Conservation (phyloP, 2,329 filamentous ascomycete genomes). For the Amauroascus niger region DNA sequence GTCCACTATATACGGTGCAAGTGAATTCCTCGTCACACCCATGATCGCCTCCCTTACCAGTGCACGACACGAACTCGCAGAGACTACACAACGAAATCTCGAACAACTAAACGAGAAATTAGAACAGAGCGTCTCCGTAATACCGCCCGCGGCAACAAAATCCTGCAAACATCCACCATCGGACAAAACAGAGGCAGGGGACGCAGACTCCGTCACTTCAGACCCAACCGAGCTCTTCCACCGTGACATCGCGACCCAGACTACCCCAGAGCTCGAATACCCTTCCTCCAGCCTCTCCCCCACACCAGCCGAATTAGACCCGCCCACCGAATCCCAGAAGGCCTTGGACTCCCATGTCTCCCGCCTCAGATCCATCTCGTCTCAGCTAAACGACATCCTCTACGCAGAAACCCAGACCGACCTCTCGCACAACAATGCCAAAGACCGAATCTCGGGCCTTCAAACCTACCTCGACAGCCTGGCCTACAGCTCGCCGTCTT, state of each 20-base stretch:
- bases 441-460: slow-evolving; percentile 35
- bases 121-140: slow-evolving; percentile 42
- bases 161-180: slow-evolving; percentile 13
- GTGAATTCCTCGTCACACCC: slow-evolving; percentile 50
- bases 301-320: slow-evolving; percentile 13
- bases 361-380: slow-evolving; percentile 43
- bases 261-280: slow-evolving; percentile 39
- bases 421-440: slow-evolving; percentile 27
- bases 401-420: slow-evolving; percentile 31
- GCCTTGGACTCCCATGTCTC: slow-evolving; percentile 33
- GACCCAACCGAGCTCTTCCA: slow-evolving; percentile 57
- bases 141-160: slow-evolving; percentile 34
- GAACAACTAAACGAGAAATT: slow-evolving; percentile 49
- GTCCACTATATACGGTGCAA: slow-evolving; percentile 48
- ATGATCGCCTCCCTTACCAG: slow-evolving; percentile 47
- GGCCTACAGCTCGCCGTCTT: slow-evolving; percentile 30
- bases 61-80: slow-evolving; percentile 49
- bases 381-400: slow-evolving; percentile 43
- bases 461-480: slow-evolving; percentile 45
- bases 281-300: slow-evolving; percentile 24
- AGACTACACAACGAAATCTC: slow-evolving; percentile 44
- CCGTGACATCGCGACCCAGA: slow-evolving; percentile 54
- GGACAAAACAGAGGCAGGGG: slow-evolving; percentile 27
- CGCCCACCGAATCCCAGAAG: slow-evolving; percentile 19
- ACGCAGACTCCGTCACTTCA: slow-evolving; percentile 41